Percentiles rank a stretch among this genome's conserved stretches.
phyloP scores from a whole-genome alignment of 306 rosid genomes.

The Acacia crassicarpa region DNA sequence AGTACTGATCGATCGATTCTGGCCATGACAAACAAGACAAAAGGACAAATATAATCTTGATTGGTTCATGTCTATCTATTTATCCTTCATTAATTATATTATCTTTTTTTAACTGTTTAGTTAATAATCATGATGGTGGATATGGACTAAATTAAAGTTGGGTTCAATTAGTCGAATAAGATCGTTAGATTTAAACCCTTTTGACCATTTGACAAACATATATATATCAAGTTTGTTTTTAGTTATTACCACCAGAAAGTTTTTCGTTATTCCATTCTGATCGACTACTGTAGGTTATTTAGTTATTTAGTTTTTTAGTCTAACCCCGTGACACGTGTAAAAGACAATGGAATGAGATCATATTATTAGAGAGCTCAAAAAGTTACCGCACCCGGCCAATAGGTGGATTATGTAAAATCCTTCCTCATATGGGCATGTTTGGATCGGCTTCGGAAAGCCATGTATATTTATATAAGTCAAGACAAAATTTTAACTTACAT shows the following conservation, averaged over 20 bases:
- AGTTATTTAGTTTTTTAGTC: too few relatives aligned
- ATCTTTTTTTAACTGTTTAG: background rate
- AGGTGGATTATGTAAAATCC: background rate
- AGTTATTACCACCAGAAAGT: background rate
- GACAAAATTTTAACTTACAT: too few relatives aligned
- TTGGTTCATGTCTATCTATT: conserved; percentile 35
- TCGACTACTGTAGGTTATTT: background rate
- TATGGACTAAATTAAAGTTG: conserved; percentile 6
- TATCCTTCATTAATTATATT: conserved; percentile 8
- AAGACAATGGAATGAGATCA: background rate
- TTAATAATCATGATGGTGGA: background rate
- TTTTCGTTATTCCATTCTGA: background rate
- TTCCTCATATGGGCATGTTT: too few relatives aligned
- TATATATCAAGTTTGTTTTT: background rate
- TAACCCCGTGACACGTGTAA: too few relatives aligned
- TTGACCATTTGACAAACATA: conserved; percentile 12
- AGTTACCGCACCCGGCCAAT: background rate
- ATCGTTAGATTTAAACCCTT: conserved; percentile 3
- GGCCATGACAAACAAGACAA: conserved; percentile 17
- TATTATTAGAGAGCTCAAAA: background rate
- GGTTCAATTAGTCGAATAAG: background rate
- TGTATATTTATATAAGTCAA: too few relatives aligned
- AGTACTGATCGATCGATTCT: background rate
- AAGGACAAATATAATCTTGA: background rate
- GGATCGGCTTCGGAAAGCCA: too few relatives aligned